Conservation (phyloP, 2,329 filamentous ascomycete species). For the Neopestalotiopsis sp. region DNA sequence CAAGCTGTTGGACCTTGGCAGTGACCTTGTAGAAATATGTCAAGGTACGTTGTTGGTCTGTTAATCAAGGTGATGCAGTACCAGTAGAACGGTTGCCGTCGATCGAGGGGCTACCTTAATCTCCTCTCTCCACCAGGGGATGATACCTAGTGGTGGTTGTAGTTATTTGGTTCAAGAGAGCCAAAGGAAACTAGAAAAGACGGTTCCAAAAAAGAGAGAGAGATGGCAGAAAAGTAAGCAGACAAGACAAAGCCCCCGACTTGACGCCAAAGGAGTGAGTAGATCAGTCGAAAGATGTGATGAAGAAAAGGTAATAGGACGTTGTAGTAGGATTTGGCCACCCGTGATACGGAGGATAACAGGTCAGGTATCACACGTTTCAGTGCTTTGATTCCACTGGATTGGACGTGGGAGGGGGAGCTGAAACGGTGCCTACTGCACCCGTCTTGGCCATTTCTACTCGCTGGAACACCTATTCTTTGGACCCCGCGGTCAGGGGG, state of each 20-base stretch:
- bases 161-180: neutral
- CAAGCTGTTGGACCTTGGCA: neutral
- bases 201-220: neutral
- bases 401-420: neutral
- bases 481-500: neutral
- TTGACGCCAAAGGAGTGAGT: neutral
- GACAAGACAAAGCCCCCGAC: neutral
- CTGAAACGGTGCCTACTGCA: neutral
- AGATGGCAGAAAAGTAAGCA: neutral
- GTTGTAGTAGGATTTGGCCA: neutral
- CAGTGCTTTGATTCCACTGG: neutral
- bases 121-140: neutral
- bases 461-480: neutral
- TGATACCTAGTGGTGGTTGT: neutral
- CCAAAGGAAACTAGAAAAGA: neutral
- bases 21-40: neutral
- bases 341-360: neutral
- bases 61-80: constrained; percentile 3
- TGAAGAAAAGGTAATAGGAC: neutral
- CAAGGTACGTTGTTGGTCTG: neutral
- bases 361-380: constrained; percentile 2
- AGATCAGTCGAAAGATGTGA: neutral
- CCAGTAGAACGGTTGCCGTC: neutral
- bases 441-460: neutral
- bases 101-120: constrained; percentile 1